Evolutionary conservation across 345 rosid genomes (phyloP).

Genomic region (Citrus cavaleriei): DNA sequence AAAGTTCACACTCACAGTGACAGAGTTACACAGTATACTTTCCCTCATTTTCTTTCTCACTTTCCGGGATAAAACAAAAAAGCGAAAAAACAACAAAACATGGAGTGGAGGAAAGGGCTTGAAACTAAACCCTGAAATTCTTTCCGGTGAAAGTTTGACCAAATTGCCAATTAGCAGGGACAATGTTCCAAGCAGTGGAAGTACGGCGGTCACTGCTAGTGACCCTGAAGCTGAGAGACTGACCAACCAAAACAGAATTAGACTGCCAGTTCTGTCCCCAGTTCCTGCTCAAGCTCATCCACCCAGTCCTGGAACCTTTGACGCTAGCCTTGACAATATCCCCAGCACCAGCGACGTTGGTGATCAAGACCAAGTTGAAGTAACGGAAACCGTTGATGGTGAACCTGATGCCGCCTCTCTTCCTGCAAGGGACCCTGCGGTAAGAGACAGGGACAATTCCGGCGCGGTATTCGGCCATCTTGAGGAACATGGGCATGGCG

Average conservation of each 20-base stretch:
- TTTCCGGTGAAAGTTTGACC: conserved; percentile 58
- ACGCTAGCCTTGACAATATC: conserved; percentile 49
- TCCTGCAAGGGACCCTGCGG: conserved; percentile 62
- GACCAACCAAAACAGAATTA: conserved; percentile 49
- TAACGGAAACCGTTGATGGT: conserved; percentile 65
- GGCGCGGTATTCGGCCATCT: conserved; percentile 61
- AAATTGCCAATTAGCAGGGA: conserved; percentile 50
- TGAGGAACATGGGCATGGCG: conserved; percentile 74
- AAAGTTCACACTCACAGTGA: background rate
- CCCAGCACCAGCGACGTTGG: conserved; percentile 74
- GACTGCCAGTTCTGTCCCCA: conserved; percentile 89
- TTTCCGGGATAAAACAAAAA: conserved; percentile 3
- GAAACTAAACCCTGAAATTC: conserved; percentile 44
- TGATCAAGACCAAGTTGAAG: conserved; percentile 63
- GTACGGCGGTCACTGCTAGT: conserved; percentile 47
- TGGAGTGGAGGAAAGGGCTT: background rate
- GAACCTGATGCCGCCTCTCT: conserved; percentile 62
- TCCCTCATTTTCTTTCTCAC: conserved; percentile 7
- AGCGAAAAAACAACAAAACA: background rate
- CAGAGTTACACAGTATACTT: background rate
- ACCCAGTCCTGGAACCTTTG: conserved; percentile 52
- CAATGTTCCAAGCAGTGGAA: conserved; percentile 46
- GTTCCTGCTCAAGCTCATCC: conserved; percentile 63
- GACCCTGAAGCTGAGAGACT: conserved; percentile 50
- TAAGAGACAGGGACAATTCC: conserved; percentile 69